phyloP scores from a whole-genome alignment of 305 asterid genomes.

The Solanum chacoense region DNA sequence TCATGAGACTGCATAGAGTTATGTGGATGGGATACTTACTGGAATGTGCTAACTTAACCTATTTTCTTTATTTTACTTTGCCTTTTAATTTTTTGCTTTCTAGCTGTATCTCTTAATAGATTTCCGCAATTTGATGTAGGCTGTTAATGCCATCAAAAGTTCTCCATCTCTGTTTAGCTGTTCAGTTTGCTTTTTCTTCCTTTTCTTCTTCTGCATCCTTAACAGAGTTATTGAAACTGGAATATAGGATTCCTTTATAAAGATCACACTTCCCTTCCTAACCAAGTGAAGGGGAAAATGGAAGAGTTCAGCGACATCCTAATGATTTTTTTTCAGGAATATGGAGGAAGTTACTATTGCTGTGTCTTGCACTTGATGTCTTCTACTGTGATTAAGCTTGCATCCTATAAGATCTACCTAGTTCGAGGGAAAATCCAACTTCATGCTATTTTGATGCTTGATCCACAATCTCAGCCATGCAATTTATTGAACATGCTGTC shows the following conservation, averaged over 20 bases:
- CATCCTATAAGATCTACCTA: background rate
- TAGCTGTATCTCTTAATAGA: background rate
- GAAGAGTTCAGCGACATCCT: background rate
- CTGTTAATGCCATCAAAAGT: background rate
- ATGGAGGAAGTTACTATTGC: background rate
- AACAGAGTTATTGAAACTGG: background rate
- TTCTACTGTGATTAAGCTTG: background rate
- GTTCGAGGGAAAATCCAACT: background rate
- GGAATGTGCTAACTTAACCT: background rate
- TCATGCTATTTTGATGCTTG: background rate
- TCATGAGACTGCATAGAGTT: slow-evolving; percentile 1
- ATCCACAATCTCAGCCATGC: background rate
- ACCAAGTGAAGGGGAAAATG: background rate
- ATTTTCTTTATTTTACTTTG: background rate
- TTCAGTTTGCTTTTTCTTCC: background rate
- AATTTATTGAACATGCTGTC: background rate
- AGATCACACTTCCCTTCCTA: background rate
- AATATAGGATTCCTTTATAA: background rate
- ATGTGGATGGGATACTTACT: slow-evolving; percentile 5
- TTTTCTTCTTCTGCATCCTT: background rate
- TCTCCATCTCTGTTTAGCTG: background rate
- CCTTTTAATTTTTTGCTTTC: background rate
- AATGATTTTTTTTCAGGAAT: background rate
- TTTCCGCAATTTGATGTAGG: background rate
- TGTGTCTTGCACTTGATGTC: background rate